Percentiles rank a stretch among this genome's conserved stretches.
Evolutionary conservation across 176 grass and related monocot genomes (phyloP).

Genomic region (Stipa capillata): DNA sequence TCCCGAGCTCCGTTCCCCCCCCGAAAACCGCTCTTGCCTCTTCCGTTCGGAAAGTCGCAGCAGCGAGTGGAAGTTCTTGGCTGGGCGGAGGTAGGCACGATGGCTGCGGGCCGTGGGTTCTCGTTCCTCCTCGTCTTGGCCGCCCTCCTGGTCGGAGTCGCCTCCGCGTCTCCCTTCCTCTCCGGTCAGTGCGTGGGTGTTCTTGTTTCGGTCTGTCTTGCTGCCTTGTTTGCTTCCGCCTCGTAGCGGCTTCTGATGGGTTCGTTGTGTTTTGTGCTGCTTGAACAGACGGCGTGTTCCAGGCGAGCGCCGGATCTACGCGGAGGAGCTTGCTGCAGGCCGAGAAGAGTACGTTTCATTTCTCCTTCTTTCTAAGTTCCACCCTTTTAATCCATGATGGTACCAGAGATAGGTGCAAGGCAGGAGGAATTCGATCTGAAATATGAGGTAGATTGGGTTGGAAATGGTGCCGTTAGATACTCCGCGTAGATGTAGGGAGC

Average conservation of each 20-base stretch:
- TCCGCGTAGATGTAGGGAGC: not conserved
- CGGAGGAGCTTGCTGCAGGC: constrained; percentile 62
- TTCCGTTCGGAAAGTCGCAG: not conserved
- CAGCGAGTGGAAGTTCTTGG: not conserved
- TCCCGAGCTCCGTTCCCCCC: not conserved
- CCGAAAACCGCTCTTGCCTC: not conserved
- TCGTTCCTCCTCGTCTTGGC: not conserved
- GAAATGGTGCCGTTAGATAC: not conserved
- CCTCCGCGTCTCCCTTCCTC: constrained; percentile 23
- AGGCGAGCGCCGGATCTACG: constrained; percentile 34
- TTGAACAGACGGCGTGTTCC: constrained; percentile 31
- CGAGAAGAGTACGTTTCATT: constrained; percentile 32
- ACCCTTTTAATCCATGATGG: not conserved
- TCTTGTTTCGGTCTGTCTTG: not conserved
- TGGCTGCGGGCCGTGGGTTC: constrained; percentile 4
- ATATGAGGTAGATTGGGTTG: not conserved
- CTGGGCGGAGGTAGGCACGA: not conserved
- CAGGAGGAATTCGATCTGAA: not conserved
- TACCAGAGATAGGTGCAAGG: not conserved
- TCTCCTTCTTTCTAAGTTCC: not conserved
- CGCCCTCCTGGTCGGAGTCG: constrained; percentile 9
- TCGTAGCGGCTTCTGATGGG: not conserved
- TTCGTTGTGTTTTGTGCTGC: not conserved
- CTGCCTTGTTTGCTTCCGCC: not conserved
- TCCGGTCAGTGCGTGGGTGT: constrained; percentile 19